phyloP scores from a whole-genome alignment of 305 asterid genomes.

The Salvia sclarea region DNA sequence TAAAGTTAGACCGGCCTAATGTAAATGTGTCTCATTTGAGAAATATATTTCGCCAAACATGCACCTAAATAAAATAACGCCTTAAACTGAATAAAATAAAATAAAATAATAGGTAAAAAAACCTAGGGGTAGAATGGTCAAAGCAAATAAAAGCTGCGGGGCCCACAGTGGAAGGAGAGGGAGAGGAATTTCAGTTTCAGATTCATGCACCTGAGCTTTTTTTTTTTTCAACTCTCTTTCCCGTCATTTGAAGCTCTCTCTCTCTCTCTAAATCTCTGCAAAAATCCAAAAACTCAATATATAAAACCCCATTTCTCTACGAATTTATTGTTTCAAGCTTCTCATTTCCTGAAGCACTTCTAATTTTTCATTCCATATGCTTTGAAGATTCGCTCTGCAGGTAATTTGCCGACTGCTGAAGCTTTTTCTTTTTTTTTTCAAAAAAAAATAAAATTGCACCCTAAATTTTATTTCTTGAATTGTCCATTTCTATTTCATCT shows the following conservation, averaged over 20 bases:
- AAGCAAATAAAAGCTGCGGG: constrained; percentile 7
- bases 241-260: not conserved
- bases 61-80: too few relatives aligned
- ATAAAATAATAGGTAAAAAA: not conserved
- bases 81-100: too few relatives aligned
- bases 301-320: not conserved
- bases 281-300: not conserved
- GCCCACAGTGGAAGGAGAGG: constrained; percentile 21
- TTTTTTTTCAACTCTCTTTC: constrained; percentile 6
- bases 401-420: constrained; percentile 14
- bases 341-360: not conserved
- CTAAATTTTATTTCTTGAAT: constrained; percentile 4
- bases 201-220: constrained; percentile 41
- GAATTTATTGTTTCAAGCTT: not conserved
- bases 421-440: too few relatives aligned
- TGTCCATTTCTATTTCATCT: not conserved
- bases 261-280: not conserved
- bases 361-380: not conserved
- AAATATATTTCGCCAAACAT: too few relatives aligned
- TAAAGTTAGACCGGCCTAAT: too few relatives aligned
- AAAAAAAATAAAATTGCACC: too few relatives aligned
- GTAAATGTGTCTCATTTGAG: too few relatives aligned
- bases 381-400: constrained; percentile 25
- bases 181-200: constrained; percentile 32
- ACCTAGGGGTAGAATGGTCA: constrained; percentile 5